These are phyloP conservation scores for Cryptosporidium canis DNA, from an alignment of 169 alveolate genomes.

Conservation along the genomic window DNA sequence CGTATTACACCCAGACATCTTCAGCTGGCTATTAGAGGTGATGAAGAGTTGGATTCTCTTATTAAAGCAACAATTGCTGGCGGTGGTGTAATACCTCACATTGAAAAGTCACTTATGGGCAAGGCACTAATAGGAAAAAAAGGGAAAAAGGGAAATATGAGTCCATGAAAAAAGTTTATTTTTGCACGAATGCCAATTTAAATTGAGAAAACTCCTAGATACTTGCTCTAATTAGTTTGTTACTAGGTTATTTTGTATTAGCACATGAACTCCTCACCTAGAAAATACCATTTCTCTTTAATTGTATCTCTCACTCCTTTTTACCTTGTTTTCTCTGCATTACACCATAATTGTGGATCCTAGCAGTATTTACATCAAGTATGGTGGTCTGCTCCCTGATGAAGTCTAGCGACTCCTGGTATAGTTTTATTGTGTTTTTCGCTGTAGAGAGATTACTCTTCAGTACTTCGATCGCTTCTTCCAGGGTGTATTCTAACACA, in stretches of 20 bases:
- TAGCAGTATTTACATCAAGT: constrained; percentile 89
- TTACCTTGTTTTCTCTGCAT: constrained; percentile 76
- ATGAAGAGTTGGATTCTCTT: constrained; percentile 96
- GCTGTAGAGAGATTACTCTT: constrained; percentile 81
- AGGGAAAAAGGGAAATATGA: constrained; percentile 75
- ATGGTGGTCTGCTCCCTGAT: constrained; percentile 84
- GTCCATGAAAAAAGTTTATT: constrained; percentile 70
- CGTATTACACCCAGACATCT: constrained; percentile 97
- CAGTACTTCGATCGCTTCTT: constrained; percentile 86
- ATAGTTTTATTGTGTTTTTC: constrained; percentile 72
- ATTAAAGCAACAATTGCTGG: constrained; percentile 99
- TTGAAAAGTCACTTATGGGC: constrained; percentile 92
- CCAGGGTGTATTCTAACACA: constrained; percentile 86
- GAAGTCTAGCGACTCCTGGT: constrained; percentile 83
- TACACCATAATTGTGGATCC: constrained; percentile 87
- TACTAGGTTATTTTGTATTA: constrained; percentile 30
- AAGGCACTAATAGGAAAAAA: constrained; percentile 81
- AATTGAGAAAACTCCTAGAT: not conserved
- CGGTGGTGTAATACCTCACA: constrained; percentile 99
- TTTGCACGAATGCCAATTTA: constrained; percentile 1
- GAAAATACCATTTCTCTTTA: not conserved
- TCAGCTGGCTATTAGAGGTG: constrained; percentile 97
- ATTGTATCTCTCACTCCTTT: not conserved
- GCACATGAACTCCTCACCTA: not conserved
- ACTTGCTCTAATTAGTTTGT: constrained; percentile 10